Conservation (phyloP, 768 basidiomycete genomes). For the Termitomyces sp. region DNA sequence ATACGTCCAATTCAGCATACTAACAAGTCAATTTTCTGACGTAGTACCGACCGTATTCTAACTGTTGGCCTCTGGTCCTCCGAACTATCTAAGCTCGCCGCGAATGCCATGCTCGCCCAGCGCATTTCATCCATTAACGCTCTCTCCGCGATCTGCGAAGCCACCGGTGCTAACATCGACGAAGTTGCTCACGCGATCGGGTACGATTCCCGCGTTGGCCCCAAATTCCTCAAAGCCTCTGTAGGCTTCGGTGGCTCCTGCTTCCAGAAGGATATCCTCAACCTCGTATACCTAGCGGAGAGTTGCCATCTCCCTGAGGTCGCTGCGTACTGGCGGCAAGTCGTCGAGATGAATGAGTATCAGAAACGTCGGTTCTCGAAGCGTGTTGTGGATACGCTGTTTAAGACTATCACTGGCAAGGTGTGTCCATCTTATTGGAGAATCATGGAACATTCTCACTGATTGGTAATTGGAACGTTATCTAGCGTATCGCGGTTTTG, state of each 20-base stretch:
- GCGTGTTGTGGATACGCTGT: conserved; percentile 93
- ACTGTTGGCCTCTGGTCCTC: conserved; percentile 98
- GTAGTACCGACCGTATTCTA: conserved; percentile 69
- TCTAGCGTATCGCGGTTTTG: conserved; percentile 85
- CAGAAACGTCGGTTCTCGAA: conserved; percentile 96
- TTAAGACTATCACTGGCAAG: conserved; percentile 97
- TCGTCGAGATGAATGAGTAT: conserved; percentile 98
- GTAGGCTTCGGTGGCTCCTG: conserved; percentile 98
- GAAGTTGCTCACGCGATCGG: conserved; percentile 96
- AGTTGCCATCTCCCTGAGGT: conserved; percentile 94
- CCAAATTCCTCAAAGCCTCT: conserved; percentile 92
- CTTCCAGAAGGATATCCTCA: conserved; percentile 99
- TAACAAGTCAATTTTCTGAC: background rate
- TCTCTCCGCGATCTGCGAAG: conserved; percentile 97
- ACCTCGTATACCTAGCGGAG: conserved; percentile 95
- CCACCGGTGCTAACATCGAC: conserved; percentile 97
- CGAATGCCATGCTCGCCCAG: conserved; percentile 99
- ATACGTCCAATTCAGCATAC: background rate
- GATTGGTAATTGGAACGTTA: background rate
- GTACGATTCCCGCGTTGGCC: conserved; percentile 86
- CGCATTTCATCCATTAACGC: conserved; percentile 98
- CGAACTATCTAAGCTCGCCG: conserved; percentile 96
- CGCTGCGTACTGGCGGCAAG: conserved; percentile 95
- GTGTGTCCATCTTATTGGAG: conserved; percentile 31
- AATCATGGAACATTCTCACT: background rate